Evolutionary conservation across 768 basidiomycete species (phyloP).

Genomic region (Lactarius hengduanensis): DNA sequence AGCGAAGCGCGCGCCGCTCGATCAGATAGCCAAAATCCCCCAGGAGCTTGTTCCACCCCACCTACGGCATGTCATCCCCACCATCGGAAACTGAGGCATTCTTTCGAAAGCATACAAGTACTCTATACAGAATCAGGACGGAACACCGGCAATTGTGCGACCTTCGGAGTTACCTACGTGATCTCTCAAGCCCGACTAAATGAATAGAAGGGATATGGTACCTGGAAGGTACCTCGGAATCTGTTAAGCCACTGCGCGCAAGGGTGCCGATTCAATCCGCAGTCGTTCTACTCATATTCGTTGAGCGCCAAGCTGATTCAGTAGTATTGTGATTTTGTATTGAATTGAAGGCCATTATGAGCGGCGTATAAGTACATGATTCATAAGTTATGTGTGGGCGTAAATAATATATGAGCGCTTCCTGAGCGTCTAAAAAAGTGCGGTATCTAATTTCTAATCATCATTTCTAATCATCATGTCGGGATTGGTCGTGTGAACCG

Average conservation of each 20-base stretch:
- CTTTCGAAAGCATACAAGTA: too few species aligned
- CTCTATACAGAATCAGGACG: background rate
- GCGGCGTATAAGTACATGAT: background rate
- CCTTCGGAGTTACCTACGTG: background rate
- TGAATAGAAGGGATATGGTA: background rate
- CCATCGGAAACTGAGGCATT: conserved; percentile 19
- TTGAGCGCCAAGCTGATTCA: background rate
- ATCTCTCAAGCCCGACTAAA: background rate
- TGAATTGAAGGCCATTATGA: background rate
- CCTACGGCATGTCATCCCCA: conserved; percentile 26
- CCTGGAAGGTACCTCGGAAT: background rate
- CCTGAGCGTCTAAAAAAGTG: conserved; percentile 6
- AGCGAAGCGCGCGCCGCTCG: conserved; percentile 73
- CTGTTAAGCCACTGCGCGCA: background rate
- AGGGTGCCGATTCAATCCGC: background rate
- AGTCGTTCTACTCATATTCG: background rate
- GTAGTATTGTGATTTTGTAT: background rate
- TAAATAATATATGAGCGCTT: background rate
- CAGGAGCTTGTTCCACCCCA: conserved; percentile 27
- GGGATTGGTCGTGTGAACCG: background rate
- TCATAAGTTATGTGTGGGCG: background rate
- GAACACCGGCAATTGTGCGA: background rate
- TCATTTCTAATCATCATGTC: too few species aligned
- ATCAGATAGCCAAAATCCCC: conserved; percentile 34
- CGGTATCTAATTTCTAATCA: background rate